Conservation (phyloP, 257 asterid species). For the Scutellaria galericulata region DNA sequence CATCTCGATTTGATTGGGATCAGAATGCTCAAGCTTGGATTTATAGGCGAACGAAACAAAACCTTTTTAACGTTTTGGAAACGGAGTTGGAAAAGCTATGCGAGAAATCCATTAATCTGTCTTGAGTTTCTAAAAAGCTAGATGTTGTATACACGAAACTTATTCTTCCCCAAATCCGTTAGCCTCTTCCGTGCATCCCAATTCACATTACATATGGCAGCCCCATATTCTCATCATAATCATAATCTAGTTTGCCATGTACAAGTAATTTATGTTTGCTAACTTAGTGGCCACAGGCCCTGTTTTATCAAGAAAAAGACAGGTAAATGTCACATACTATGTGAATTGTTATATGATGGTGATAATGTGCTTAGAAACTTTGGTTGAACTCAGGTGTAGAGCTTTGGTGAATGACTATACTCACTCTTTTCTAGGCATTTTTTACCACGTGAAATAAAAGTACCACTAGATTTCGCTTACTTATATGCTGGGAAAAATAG, state of each 20-base stretch:
- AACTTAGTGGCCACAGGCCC: background rate
- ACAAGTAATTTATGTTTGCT: background rate
- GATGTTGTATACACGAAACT: constrained; percentile 6
- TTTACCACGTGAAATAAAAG: background rate
- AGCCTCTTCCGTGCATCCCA: too few species aligned
- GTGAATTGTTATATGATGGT: constrained; percentile 6
- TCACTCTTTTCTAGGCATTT: background rate
- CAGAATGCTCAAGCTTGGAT: constrained; percentile 65
- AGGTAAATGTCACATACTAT: background rate
- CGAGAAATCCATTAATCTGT: constrained; percentile 56
- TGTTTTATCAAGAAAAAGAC: background rate
- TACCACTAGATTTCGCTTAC: background rate
- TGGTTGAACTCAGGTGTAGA: background rate
- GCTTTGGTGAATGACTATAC: background rate
- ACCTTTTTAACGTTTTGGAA: constrained; percentile 57
- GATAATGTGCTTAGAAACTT: constrained; percentile 15
- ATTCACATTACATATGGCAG: too few species aligned
- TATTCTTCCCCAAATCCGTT: constrained; percentile 2
- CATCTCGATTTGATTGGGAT: constrained; percentile 94
- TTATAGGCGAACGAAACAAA: constrained; percentile 66
- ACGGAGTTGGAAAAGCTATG: constrained; percentile 75
- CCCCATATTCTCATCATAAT: background rate
- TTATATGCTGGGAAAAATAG: background rate
- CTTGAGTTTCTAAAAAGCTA: constrained; percentile 30
- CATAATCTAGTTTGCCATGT: background rate